Conservation (phyloP, 306 rosid genomes). For the Pyrus communis region DNA sequence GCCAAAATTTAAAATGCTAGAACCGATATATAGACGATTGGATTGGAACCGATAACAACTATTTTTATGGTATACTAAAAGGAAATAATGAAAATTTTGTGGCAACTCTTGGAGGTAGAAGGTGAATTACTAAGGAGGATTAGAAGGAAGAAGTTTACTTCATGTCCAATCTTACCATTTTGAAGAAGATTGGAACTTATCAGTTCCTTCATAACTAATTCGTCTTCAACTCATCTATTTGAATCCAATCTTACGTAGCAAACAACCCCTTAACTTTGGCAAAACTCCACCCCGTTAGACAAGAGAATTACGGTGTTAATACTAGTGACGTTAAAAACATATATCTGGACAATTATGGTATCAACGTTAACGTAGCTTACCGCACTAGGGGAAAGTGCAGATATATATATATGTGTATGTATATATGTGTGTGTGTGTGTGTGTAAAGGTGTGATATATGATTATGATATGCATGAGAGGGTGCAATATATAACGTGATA, state of each 20-base stretch:
- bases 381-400: neutral
- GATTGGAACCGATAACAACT: neutral
- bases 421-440: neutral
- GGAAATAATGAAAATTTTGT: neutral
- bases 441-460: neutral
- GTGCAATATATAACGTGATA: slow-evolving; percentile 21
- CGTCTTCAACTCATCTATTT: neutral
- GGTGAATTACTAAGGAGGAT: neutral
- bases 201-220: too few relatives aligned
- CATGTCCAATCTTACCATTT: neutral
- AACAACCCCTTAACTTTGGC: neutral
- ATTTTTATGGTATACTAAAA: too few relatives aligned
- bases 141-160: neutral
- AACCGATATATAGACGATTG: neutral
- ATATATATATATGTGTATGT: too few relatives aligned
- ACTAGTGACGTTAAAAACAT: too few relatives aligned
- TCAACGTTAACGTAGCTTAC: neutral
- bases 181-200: too few relatives aligned
- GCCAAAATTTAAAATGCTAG: neutral
- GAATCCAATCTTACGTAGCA: neutral
- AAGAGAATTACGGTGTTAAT: neutral
- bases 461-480: slow-evolving; percentile 4
- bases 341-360: too few relatives aligned
- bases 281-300: neutral
- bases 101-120: neutral